Evolutionary conservation across 176 grass and related monocot genomes (phyloP), one percentile per base, ranked within the genome.

Genomic region (Cenchrus americanus): DNA sequence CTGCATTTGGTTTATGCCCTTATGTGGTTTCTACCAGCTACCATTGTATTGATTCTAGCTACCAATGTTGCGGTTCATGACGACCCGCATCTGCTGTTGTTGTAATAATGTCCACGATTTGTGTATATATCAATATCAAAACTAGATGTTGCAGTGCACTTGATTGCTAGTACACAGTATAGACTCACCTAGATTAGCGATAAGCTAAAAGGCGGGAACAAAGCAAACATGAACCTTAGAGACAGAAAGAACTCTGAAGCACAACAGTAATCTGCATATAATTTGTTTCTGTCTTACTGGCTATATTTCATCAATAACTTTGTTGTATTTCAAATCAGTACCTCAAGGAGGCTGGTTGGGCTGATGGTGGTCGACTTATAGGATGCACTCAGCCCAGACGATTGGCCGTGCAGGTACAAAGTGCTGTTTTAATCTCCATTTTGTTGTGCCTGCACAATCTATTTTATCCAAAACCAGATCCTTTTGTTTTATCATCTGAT

Each of bases 381-480:
- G 96, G 91, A 74, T 98, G 96, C 82, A 98, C 96, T 53, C 96
- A 98, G 17, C 96, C 96, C 76, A 93, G 96, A 83, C 85, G 96
- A 87, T 86, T 98, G 68, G 96, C 96, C 67, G 93, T 95, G 69
- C 96, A 98, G 96, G 93, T 95, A 91, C 68, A 18, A 62, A 73
- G 44, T 80, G 76, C 70, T 71, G 34, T 58, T 58, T 23, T 47
- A 75, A 55, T 75, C 54, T 66, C 55, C 61, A 78, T 78, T 68
- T 46, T 72, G 10, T 70, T 86, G 48, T 66, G 21, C 37, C 43
- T 60, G 74, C 43, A 53, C 57, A 37, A 75, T 60, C 21, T 43
- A 81, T 79, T 18, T 63, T 73, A 48, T 61, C n/a, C 21, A 77
- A 42, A 57, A 68, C 15, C 26, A 67, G 3, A 14, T 65, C 14